These are phyloP conservation scores for Dipteronia sinensis DNA, from an alignment of 345 rosid genomes.

Conservation along the genomic window DNA sequence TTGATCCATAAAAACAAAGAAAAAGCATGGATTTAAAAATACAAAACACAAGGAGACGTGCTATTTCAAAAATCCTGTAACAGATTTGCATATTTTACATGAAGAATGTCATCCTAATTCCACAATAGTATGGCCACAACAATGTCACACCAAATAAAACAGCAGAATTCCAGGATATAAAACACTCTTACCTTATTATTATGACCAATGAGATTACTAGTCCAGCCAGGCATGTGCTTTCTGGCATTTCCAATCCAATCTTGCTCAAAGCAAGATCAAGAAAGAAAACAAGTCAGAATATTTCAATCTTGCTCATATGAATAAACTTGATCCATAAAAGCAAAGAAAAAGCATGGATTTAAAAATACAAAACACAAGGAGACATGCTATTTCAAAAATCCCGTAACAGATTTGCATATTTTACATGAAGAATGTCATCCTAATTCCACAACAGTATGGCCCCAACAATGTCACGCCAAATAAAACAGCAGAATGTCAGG, in stretches of 20 bases:
- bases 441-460: background rate
- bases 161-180: background rate
- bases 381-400: background rate
- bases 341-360: too few species aligned
- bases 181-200: conserved; percentile 22
- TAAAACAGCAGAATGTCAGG: background rate
- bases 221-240: conserved; percentile 67
- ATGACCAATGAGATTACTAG: conserved; percentile 42
- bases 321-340: too few species aligned
- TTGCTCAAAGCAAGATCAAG: conserved; percentile 77
- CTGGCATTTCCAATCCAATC: conserved; percentile 68
- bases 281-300: too few species aligned
- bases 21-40: too few species aligned
- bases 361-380: background rate
- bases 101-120: background rate
- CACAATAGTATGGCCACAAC: background rate
- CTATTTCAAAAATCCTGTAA: background rate
- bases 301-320: too few species aligned
- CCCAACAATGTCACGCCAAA: background rate
- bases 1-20: too few species aligned
- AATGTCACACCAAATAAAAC: background rate
- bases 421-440: background rate
- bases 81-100: too few species aligned
- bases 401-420: too few species aligned
- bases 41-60: background rate